Evolutionary conservation across 2,329 filamentous ascomycete genomes (phyloP).

Genomic region (Truncatella angustata): DNA sequence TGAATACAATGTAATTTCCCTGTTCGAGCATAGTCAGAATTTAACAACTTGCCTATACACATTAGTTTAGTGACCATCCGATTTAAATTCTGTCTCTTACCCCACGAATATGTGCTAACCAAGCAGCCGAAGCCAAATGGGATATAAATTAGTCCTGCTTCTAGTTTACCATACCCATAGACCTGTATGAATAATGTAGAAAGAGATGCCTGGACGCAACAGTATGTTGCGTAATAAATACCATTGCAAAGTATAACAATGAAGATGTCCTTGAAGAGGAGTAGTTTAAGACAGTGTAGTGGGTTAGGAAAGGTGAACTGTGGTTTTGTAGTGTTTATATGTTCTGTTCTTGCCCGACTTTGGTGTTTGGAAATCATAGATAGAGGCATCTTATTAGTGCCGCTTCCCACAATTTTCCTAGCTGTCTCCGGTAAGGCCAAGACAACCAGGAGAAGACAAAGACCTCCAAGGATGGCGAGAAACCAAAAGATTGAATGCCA

Average conservation of each 20-base stretch:
- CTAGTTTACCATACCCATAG: slow-evolving; percentile 17
- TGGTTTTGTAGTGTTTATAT: not conserved
- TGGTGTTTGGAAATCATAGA: not conserved
- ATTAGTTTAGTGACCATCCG: not conserved
- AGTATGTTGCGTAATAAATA: slow-evolving; percentile 21
- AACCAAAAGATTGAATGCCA: slow-evolving; percentile 51
- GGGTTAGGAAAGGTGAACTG: slow-evolving; percentile 14
- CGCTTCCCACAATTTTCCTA: slow-evolving; percentile 14
- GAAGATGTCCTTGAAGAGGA: slow-evolving; percentile 11
- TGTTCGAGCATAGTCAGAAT: slow-evolving; percentile 12
- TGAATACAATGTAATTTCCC: slow-evolving; percentile 4
- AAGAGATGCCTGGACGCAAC: slow-evolving; percentile 19
- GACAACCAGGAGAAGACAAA: slow-evolving; percentile 34
- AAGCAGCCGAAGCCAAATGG: slow-evolving; percentile 17
- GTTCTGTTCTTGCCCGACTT: not conserved
- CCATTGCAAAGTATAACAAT: slow-evolving; percentile 18
- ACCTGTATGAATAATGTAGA: slow-evolving; percentile 19
- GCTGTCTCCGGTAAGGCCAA: slow-evolving; percentile 37
- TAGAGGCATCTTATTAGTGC: slow-evolving; percentile 12
- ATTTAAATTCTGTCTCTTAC: not conserved
- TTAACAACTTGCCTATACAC: not conserved
- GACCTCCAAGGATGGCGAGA: slow-evolving; percentile 34
- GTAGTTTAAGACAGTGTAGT: slow-evolving; percentile 13
- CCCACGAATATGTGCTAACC: not conserved
- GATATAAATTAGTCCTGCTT: slow-evolving; percentile 19